phyloP scores from a whole-genome alignment of 148 eudicot species.

The Salicornia ramosissima region DNA sequence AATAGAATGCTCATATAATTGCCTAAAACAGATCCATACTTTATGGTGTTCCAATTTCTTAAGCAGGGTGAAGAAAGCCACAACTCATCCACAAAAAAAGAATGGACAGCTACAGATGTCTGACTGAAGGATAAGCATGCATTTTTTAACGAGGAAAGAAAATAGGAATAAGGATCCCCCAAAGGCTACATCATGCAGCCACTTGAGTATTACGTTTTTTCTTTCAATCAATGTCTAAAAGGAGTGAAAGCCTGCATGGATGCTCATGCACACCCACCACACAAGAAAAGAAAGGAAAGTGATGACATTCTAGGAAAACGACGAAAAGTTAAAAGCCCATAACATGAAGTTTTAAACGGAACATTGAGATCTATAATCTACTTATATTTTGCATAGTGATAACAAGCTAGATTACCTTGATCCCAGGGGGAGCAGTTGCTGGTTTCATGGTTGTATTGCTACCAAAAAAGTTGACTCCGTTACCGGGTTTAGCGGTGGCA shows the following conservation, averaged over 20 bases:
- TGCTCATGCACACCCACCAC: not conserved
- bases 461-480: conserved; percentile 34
- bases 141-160: not conserved
- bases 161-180: not conserved
- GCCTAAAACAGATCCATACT: not conserved
- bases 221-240: not conserved
- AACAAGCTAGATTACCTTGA: conserved; percentile 29
- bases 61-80: too few relatives aligned
- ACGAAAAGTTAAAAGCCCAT: too few relatives aligned
- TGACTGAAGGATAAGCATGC: not conserved
- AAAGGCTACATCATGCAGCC: not conserved
- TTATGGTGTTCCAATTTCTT: not conserved
- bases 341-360: not conserved
- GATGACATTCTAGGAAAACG: not conserved
- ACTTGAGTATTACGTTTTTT: not conserved
- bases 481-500: conserved; percentile 38
- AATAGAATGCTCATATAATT: not conserved
- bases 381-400: not conserved
- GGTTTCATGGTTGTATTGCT: conserved; percentile 35
- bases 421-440: conserved; percentile 36
- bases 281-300: not conserved
- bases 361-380: not conserved
- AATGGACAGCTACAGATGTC: not conserved
- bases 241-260: not conserved
- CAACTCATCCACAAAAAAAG: not conserved